Base-by-base conservation (phyloP, 1,284 basidiomycete species). In the Ustilago hordei region DNA sequence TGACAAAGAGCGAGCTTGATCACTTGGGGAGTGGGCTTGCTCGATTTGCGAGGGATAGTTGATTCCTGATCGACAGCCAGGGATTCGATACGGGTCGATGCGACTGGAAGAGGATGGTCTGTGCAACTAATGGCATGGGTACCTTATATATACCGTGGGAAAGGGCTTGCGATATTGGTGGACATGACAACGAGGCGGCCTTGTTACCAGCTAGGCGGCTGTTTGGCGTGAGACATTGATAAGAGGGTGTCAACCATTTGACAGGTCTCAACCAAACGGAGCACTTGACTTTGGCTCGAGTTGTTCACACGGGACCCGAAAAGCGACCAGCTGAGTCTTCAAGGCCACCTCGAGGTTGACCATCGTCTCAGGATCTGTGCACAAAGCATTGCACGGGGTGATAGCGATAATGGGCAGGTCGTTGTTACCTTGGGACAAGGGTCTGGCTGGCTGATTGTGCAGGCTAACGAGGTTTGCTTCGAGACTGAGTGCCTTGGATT, bases 251-350 rank as follows among this genome's bases (percentile, higher is more conserved):
- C 43, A 45, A 7, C 4, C 0, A 6, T 8, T 19, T 45, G n/a
- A 6, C n/a, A 8, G n/a, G 43, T 19, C 43, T 19, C 45, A 5
- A 32, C 15, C 48, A 19, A 23, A 13, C 7, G 12, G 11, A 13
- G 48, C 48, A 3, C 31, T 19, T 45, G 7, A n/a, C 43, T 19
- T 19, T 19, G 43, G 43, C 43, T 19, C n/a, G 13, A 50, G 28
- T n/a, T 1, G 31, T 50, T 43, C 4, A 23, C 28, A n/a, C 31
- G 50, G 36, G 23, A 41, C 19, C 8, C n/a, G n/a, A 28, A 55
- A 43, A 9, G n/a, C 32, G 38, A 31, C 54, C 54, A 41, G 54
- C 54, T 55, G 38, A 55, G n/a, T 23, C 54, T 9, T 55, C 43
- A 45, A 19, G n/a, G 1, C 43, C 7, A 19, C 7, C 9, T 15